Evolutionary conservation across 2,329 filamentous ascomycete species (phyloP).

Genomic region (Colletotrichum spinosum): DNA sequence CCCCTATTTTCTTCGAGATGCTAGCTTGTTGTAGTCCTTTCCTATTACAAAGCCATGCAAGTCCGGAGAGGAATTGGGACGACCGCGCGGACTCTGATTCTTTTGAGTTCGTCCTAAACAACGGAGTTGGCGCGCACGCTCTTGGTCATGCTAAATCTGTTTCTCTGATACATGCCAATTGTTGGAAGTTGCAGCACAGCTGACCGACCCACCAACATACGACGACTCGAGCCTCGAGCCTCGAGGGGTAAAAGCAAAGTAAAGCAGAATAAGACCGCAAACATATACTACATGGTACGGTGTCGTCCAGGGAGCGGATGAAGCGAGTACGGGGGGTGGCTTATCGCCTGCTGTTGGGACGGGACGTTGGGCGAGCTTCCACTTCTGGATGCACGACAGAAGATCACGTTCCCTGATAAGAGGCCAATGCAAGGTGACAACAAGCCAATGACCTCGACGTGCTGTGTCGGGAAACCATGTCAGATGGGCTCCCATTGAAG

Average conservation of each 20-base stretch:
- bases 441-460: not conserved
- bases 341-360: conserved; percentile 21
- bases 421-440: conserved; percentile 14
- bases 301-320: conserved; percentile 3
- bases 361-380: conserved; percentile 19
- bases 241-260: not conserved
- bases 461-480: conserved; percentile 6
- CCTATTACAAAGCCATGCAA: conserved; percentile 24
- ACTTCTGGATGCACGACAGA: conserved; percentile 13
- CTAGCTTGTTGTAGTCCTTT: not conserved
- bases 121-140: conserved; percentile 9
- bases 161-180: not conserved
- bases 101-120: not conserved
- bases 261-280: not conserved
- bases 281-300: not conserved
- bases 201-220: conserved; percentile 15
- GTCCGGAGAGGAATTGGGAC: conserved; percentile 3
- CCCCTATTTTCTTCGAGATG: not conserved
- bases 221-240: not conserved
- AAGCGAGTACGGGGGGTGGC: conserved; percentile 1
- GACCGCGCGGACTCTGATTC: conserved; percentile 11
- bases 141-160: conserved; percentile 1
- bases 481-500: conserved; percentile 11
- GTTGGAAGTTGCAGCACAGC: not conserved
- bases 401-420: conserved; percentile 15